Evolutionary conservation across 371 early-diverging fungal species (phyloP).

Genomic region (Saksenaea oblongispora): DNA sequence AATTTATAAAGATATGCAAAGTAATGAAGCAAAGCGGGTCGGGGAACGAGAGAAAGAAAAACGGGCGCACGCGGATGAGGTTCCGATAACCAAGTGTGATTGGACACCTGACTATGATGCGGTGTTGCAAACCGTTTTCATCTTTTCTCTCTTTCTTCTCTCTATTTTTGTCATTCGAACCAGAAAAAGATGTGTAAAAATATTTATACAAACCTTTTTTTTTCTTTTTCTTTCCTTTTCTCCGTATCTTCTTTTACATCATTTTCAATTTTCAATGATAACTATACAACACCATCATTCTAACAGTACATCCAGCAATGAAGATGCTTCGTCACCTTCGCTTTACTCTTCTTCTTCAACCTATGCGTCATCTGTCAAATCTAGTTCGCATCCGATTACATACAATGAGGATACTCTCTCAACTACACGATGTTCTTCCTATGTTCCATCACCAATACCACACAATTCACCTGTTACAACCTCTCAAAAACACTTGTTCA

Average conservation of each 20-base stretch:
- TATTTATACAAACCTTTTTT: background rate
- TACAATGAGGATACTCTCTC: background rate
- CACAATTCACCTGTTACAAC: background rate
- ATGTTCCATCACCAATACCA: background rate
- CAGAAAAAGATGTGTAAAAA: background rate
- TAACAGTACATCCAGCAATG: background rate
- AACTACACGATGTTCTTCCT: background rate
- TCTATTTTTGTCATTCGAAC: background rate
- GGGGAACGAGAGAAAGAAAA: background rate
- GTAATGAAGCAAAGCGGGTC: constrained; percentile 2
- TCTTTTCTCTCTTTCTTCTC: no score
- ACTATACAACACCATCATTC: constrained; percentile 2
- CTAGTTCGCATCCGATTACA: background rate
- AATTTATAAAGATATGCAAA: background rate
- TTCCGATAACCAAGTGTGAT: background rate
- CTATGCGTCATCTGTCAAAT: background rate
- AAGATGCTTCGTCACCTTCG: background rate
- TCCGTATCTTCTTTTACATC: background rate
- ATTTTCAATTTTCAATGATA: background rate
- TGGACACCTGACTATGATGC: background rate
- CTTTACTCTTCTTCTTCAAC: background rate
- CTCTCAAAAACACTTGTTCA: background rate
- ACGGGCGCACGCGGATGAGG: background rate
- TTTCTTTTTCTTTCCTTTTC: background rate
- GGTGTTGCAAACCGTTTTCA: background rate